A percentile compares a stretch with the other conserved stretches of the same genome.
These are phyloP conservation scores for Colletotrichum sp. DNA, from an alignment of 2,329 filamentous ascomycete genomes.

Conservation along the genomic window DNA sequence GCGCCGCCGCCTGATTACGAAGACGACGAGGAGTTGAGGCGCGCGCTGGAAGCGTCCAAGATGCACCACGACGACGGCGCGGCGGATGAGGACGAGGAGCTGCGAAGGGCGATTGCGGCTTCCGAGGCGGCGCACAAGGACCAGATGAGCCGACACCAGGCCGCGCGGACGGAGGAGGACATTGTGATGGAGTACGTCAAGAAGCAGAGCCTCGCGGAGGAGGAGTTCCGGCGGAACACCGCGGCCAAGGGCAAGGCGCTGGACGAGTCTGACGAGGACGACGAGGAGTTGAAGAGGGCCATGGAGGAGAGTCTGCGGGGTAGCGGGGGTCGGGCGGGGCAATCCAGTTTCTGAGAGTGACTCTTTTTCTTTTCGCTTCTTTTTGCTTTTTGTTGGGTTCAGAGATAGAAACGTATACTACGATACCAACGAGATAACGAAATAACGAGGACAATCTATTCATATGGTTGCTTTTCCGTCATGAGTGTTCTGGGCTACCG, in stretches of 20 bases:
- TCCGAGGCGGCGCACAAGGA: slow-evolving; percentile 50
- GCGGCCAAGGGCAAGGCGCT: slow-evolving; percentile 39
- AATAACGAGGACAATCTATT: neutral
- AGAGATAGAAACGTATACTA: slow-evolving; percentile 3
- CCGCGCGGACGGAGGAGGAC: slow-evolving; percentile 67
- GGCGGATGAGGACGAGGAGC: slow-evolving; percentile 44
- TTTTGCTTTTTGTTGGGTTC: neutral
- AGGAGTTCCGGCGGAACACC: slow-evolving; percentile 48
- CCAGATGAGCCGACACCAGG: slow-evolving; percentile 44
- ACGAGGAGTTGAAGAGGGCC: slow-evolving; percentile 61
- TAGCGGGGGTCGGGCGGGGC: slow-evolving; percentile 27
- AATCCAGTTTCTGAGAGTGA: slow-evolving; percentile 10
- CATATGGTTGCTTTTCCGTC: neutral
- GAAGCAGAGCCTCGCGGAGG: slow-evolving; percentile 77
- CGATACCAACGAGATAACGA: slow-evolving; percentile 16
- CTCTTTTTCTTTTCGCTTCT: neutral
- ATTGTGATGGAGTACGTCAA: slow-evolving; percentile 78
- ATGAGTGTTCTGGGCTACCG: neutral
- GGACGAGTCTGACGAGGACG: slow-evolving; percentile 40
- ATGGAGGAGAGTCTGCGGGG: slow-evolving; percentile 60
- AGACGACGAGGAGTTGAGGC: slow-evolving; percentile 41
- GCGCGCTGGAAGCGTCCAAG: slow-evolving; percentile 46
- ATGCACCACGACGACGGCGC: slow-evolving; percentile 19
- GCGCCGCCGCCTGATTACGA: neutral
- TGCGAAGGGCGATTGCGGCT: slow-evolving; percentile 52